A percentile compares a stretch with the other conserved stretches of the same genome.
phyloP scores from a whole-genome alignment of 2,329 filamentous ascomycete species.

The Botryotinia calthae region DNA sequence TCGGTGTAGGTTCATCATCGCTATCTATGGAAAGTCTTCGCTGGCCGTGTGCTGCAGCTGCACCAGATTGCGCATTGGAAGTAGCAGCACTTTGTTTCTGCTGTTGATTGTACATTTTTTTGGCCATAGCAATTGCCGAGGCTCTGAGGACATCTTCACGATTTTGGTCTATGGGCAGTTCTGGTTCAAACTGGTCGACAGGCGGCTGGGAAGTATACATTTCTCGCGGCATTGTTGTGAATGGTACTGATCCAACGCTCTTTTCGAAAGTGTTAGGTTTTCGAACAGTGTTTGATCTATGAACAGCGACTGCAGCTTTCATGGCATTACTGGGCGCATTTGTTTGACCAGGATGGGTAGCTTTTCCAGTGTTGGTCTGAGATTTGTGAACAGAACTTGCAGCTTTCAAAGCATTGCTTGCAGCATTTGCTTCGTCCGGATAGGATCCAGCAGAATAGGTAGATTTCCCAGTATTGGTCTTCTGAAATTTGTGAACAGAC shows the following conservation, averaged over 20 bases:
- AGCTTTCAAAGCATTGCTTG: slow-evolving; percentile 67
- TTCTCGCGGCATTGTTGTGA: slow-evolving; percentile 64
- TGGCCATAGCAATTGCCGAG: slow-evolving; percentile 86
- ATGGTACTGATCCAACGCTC: slow-evolving; percentile 58
- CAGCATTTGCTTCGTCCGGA: slow-evolving; percentile 58
- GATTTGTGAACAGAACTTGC: slow-evolving; percentile 56
- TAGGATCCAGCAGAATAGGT: slow-evolving; percentile 56
- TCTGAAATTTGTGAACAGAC: slow-evolving; percentile 45
- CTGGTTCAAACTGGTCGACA: slow-evolving; percentile 50
- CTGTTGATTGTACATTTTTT: slow-evolving; percentile 75
- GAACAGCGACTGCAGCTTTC: slow-evolving; percentile 66
- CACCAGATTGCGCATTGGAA: slow-evolving; percentile 34
- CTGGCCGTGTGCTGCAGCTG: slow-evolving; percentile 38
- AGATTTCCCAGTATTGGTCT: slow-evolving; percentile 39
- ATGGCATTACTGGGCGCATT: slow-evolving; percentile 65
- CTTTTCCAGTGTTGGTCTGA: slow-evolving; percentile 37
- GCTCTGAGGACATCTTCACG: slow-evolving; percentile 72
- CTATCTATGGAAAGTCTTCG: slow-evolving; percentile 37
- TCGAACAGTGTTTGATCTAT: slow-evolving; percentile 23
- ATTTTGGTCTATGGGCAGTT: slow-evolving; percentile 67
- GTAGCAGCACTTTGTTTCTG: slow-evolving; percentile 49
- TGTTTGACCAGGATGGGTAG: slow-evolving; percentile 53
- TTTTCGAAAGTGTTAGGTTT: slow-evolving; percentile 44
- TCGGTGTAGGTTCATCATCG: slow-evolving; percentile 47
- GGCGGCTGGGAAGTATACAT: slow-evolving; percentile 79